Evolutionary conservation across 1,284 basidiomycete species (phyloP).

Genomic region (Flammula alnicola): DNA sequence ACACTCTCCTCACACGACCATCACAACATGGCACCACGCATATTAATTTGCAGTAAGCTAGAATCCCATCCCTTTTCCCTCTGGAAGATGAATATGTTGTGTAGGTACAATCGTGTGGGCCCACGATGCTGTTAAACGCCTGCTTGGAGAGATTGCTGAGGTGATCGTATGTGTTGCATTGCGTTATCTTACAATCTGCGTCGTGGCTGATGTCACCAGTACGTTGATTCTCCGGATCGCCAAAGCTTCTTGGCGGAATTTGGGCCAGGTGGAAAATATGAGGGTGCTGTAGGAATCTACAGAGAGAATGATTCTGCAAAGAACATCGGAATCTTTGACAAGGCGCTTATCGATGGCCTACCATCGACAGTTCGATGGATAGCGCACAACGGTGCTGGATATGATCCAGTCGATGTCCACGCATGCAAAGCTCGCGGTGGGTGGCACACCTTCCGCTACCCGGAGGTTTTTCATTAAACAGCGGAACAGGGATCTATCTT

Average conservation of each 20-base stretch:
- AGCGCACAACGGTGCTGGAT: conserved; percentile 92
- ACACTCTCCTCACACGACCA: background rate
- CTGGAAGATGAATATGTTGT: background rate
- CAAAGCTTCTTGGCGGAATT: conserved; percentile 73
- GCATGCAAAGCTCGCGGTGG: conserved; percentile 75
- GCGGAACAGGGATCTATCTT: conserved; percentile 72
- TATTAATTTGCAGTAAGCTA: conserved; percentile 51
- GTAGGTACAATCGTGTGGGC: conserved; percentile 81
- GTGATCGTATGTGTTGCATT: conserved; percentile 63
- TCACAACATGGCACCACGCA: conserved; percentile 40
- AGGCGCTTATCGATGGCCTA: conserved; percentile 73
- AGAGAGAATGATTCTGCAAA: conserved; percentile 71
- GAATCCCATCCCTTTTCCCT: background rate
- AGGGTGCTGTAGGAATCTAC: conserved; percentile 79
- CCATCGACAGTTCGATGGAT: conserved; percentile 81
- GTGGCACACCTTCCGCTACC: conserved; percentile 15
- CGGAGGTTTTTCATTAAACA: conserved; percentile 5
- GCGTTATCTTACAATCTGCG: background rate
- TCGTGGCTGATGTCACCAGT: conserved; percentile 39
- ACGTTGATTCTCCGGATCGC: conserved; percentile 68
- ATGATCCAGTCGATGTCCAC: conserved; percentile 82
- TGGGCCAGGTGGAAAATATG: conserved; percentile 73
- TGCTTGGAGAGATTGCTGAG: conserved; percentile 73
- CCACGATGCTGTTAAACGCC: conserved; percentile 68
- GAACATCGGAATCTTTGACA: conserved; percentile 79